Base-by-base conservation (phyloP, 768 basidiomycete species). In the Boletus pseudopeckii region DNA sequence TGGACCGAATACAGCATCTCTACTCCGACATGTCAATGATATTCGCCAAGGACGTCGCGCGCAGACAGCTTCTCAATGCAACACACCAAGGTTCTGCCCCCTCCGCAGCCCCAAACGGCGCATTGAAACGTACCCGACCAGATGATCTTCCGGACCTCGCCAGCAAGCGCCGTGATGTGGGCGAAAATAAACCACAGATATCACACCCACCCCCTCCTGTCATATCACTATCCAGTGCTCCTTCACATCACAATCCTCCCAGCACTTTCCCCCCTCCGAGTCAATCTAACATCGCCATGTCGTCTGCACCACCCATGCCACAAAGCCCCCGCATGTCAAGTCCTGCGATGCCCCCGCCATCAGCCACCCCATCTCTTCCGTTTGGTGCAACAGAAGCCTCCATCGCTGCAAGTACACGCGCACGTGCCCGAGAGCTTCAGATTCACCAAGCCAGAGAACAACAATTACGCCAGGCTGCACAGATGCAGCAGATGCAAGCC, bases 161-260 rank as follows among this genome's bases (percentile, higher is more conserved):
- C 38, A 80, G 77, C 66, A 90, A 90, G 67, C 78, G 88, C 17
- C 77, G 84, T 18, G 84, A 90, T 61, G 83, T 82, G 1, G 88
- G 88, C 33, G 87, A 89, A 57, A 71, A 70, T 39, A 85, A 83
- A 61, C 55, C 60, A 18, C 65, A 70, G 55, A 72, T 75, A 60
- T 74, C 77, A 72, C 77, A 76, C 2, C 75, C 79, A 0, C 76
- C 75, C 15, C 50, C 62, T 33, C 41, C 59, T 0, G 48, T 49
- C 34, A 54, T 64, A 49, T 55, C 64, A 9, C 28, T 62, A 14
- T 50, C 66, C 15, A 38, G 50, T 30, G 39, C 53, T 45, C n/a
- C 47, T n/a, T 46, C 61, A 20, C 64, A 63, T 39, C 37, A 54
- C 34, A 61, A 65, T 64, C 69, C 55, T 50, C 58, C 58, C 46